Evolutionary conservation across 2,329 filamentous ascomycete species (phyloP), one percentile per base, ranked within the genome.

Genomic region (Pseudogymnoascus sp.): DNA sequence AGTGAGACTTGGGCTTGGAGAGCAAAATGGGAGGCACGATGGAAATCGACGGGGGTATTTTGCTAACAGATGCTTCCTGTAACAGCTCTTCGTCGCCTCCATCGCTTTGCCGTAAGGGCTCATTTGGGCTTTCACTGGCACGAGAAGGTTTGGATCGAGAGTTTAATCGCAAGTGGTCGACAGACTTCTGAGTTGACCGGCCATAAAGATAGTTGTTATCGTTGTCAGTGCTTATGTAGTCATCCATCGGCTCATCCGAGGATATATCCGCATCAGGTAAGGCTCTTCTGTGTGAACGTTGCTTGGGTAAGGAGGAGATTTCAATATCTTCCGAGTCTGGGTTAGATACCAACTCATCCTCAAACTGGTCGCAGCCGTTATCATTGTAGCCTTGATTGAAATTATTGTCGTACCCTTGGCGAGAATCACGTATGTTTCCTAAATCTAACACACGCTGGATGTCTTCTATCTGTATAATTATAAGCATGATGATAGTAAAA

Each of bases 41-140:
- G 80, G 80, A 97, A 95, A 1, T 91, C 90, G 59, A 10, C 33
- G 84, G 79, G 68, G 86, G 90, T 71, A 95, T 91, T 0, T 86
- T 84, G 0, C 79, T 77, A 51, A 96, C 80, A 0, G 90, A 92
- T 36, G 87, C 81, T 70, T 90, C 83, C 0, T 88, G 89, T 35
- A 96, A 35, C 33, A 10, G 33, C 7, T 35, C 33, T 10, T 35
- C 33, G 9, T 35, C 33, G 33, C 10, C 33, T 4, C 8, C 33
- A 10, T 35, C 33, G 33, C 33, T 35, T 35, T 35, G 33, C 7
- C 6, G 6, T 10, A 35, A 35, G 5, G 33, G 10, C 33, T 10
- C 33, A 7, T 10, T 1, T 1, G 33, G 33, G 8, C 33, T 35
- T 35, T 3, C 8, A 35, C 33, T 9, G 9, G 3, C 7, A 35